A percentile compares a stretch with the other conserved stretches of the same genome.
phyloP scores from a whole-genome alignment of 2,329 filamentous ascomycete genomes.

The Pseudovirgaria hyperparasitica region DNA sequence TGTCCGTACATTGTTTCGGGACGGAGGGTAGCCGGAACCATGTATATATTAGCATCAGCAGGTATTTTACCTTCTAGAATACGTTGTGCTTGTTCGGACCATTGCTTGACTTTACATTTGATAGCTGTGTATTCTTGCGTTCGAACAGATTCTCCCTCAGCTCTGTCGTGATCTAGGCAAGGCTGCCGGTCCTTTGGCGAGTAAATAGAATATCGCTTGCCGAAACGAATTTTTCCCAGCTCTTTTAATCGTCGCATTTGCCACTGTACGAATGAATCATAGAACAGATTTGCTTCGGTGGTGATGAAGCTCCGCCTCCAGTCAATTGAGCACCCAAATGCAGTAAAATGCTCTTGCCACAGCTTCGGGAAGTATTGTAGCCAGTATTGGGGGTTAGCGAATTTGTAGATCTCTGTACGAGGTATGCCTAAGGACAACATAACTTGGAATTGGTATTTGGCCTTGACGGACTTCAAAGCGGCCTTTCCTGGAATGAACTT shows the following conservation, averaged over 20 bases:
- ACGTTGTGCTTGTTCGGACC: constrained; percentile 59
- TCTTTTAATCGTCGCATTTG: constrained; percentile 82
- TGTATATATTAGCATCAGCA: constrained; percentile 60
- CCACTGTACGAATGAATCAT: constrained; percentile 83
- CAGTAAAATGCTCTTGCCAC: constrained; percentile 60
- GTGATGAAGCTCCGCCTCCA: constrained; percentile 82
- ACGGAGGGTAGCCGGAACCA: constrained; percentile 75
- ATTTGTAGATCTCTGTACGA: constrained; percentile 70
- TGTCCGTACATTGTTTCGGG: constrained; percentile 96
- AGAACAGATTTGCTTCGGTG: constrained; percentile 85
- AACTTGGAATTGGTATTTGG: constrained; percentile 85
- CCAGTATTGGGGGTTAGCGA: constrained; percentile 75
- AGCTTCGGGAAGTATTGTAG: constrained; percentile 71
- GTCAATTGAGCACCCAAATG: constrained; percentile 70
- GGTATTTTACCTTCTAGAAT: constrained; percentile 63
- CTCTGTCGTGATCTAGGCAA: constrained; percentile 70
- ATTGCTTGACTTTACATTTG: constrained; percentile 76
- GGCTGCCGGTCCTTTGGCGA: constrained; percentile 70
- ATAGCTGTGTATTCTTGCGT: constrained; percentile 80
- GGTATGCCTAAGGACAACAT: constrained; percentile 79
- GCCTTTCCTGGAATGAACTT: constrained; percentile 44
- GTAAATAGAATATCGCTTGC: constrained; percentile 80
- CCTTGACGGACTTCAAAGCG: constrained; percentile 68
- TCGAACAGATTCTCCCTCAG: constrained; percentile 60
- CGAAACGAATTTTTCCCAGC: constrained; percentile 76